Conservation (phyloP, 2,329 filamentous ascomycete genomes). For the Claviceps sp. region DNA sequence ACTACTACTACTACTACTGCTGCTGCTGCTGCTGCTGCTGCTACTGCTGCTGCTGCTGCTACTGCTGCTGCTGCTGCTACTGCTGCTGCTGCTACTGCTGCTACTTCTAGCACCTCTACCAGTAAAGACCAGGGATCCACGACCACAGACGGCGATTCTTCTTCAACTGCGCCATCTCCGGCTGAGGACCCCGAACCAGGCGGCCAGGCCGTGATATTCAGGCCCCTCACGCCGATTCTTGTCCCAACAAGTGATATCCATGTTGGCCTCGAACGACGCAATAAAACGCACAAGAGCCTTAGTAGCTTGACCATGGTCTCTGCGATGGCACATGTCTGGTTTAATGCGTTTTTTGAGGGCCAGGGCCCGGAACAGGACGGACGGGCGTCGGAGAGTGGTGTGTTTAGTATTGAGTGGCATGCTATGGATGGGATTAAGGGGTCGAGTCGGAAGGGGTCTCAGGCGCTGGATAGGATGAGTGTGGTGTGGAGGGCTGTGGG, state of each 20-base stretch:
- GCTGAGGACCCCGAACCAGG: constrained; percentile 34
- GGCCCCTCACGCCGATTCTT: constrained; percentile 52
- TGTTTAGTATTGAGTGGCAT: constrained; percentile 47
- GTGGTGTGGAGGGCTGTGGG: constrained; percentile 61
- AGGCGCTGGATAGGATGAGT: constrained; percentile 67
- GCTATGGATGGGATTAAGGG: constrained; percentile 92
- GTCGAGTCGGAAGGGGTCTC: constrained; percentile 65
- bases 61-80: constrained; percentile 2
- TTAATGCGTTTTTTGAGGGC: constrained; percentile 89
- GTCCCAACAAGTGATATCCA: constrained; percentile 78
- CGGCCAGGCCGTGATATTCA: constrained; percentile 66
- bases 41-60: not conserved
- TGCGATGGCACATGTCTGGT: constrained; percentile 89
- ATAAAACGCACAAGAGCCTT: constrained; percentile 62
- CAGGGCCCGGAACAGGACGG: constrained; percentile 56
- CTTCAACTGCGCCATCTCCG: not conserved
- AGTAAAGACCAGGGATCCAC: not conserved
- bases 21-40: constrained; percentile 5
- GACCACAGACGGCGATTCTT: not conserved
- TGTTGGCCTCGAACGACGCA: constrained; percentile 77
- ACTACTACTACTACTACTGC: not conserved
- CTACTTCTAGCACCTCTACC: too few relatives aligned
- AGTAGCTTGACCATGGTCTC: constrained; percentile 85
- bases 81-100: constrained; percentile 1
- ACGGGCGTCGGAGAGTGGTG: constrained; percentile 50